These are phyloP conservation scores for Calycina marina DNA, from an alignment of 2,329 filamentous ascomycete species.

Conservation along the genomic window DNA sequence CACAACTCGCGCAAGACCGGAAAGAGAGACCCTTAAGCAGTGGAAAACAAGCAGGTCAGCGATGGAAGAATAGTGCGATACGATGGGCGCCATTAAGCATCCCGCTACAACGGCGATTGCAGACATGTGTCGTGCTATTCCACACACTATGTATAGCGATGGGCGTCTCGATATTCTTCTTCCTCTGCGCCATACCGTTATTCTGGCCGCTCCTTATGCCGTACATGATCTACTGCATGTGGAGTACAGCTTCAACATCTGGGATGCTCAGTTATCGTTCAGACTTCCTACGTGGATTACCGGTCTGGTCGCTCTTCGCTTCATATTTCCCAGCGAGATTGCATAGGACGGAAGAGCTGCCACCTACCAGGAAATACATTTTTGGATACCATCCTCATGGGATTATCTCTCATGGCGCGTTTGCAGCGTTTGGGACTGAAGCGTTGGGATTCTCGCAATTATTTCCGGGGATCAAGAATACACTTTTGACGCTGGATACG, in stretches of 20 bases:
- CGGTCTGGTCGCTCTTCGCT: conserved; percentile 78
- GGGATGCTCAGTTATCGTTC: conserved; percentile 64
- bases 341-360: conserved; percentile 69
- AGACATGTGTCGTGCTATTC: conserved; percentile 64
- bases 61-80: conserved; percentile 36
- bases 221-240: conserved; percentile 72
- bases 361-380: conserved; percentile 79
- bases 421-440: conserved; percentile 81
- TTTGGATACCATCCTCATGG: conserved; percentile 96
- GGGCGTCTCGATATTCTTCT: conserved; percentile 70
- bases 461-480: conserved; percentile 92
- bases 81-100: conserved; percentile 73
- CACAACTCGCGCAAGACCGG: conserved; percentile 5
- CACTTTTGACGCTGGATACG: conserved; percentile 79
- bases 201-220: conserved; percentile 66
- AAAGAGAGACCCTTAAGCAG: conserved; percentile 10
- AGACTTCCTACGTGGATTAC: conserved; percentile 55
- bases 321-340: conserved; percentile 83
- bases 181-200: conserved; percentile 81
- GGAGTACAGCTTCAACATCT: conserved; percentile 63
- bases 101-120: conserved; percentile 54
- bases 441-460: conserved; percentile 73
- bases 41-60: conserved; percentile 21
- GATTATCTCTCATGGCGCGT: conserved; percentile 94
- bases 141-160: conserved; percentile 60